A percentile compares a stretch with the other conserved stretches of the same genome.
Conservation (phyloP, 129 eudicot genomes). For the Saussurea involucrata region DNA sequence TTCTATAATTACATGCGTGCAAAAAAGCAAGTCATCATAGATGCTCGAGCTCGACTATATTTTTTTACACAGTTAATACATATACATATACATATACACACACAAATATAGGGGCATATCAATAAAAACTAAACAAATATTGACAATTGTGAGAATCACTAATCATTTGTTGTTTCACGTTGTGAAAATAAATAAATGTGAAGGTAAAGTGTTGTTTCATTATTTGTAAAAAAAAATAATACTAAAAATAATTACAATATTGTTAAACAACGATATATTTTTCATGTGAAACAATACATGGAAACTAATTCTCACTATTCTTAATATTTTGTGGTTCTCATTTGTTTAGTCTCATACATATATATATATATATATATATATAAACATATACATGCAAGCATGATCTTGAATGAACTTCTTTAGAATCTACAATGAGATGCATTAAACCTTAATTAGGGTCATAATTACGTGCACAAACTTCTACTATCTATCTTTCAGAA, state of each 20-base stretch:
- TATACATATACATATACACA: not conserved
- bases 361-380: no score
- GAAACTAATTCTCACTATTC: no score
- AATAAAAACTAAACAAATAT: not conserved
- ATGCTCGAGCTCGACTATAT: not conserved
- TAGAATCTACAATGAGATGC: not conserved
- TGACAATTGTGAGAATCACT: not conserved
- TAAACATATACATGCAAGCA: not conserved
- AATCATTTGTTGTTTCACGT: not conserved
- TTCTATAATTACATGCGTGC: not conserved
- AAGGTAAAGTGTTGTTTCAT: not conserved
- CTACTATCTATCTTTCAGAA: not conserved
- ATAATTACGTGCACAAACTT: slow-evolving; percentile 5
- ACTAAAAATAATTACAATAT: no score
- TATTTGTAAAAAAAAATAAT: not conserved
- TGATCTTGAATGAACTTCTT: not conserved
- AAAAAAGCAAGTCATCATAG: not conserved
- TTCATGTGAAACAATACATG: not conserved
- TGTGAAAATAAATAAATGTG: not conserved
- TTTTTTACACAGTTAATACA: not conserved
- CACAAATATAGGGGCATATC: not conserved
- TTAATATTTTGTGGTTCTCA: no score
- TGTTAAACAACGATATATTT: not conserved
- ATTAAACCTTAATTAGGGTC: not conserved
- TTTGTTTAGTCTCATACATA: no score